phyloP scores from a whole-genome alignment of 2,329 filamentous ascomycete genomes.

The Fusarium succisae region DNA sequence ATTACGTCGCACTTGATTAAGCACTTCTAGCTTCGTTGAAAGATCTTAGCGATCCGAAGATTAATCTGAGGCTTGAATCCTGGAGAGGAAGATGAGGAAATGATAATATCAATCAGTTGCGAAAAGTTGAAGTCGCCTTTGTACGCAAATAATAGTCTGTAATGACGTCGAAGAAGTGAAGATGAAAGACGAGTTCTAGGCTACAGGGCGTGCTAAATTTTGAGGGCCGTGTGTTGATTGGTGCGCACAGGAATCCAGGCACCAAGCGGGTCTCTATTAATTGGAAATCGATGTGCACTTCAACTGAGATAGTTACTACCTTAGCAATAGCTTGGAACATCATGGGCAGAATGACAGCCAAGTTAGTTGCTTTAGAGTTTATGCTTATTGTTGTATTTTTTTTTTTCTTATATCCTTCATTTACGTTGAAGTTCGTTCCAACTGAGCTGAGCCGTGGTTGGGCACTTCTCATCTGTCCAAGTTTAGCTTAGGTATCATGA shows the following conservation, averaged over 20 bases:
- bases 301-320: too few relatives aligned
- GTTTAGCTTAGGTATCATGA: neutral
- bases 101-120: neutral
- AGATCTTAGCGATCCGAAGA: neutral
- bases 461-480: neutral
- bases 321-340: neutral
- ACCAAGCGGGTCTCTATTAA: constrained; percentile 6
- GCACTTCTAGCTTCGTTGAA: neutral
- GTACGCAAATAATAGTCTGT: neutral
- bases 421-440: neutral
- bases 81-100: neutral
- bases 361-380: neutral
- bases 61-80: neutral
- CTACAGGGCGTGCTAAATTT: constrained; percentile 1
- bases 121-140: neutral
- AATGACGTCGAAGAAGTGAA: constrained; percentile 32
- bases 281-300: neutral
- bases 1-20: constrained; percentile 4
- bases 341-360: neutral
- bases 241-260: constrained; percentile 26
- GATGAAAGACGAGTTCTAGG: constrained; percentile 10
- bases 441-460: neutral
- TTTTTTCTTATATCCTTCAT: too few relatives aligned
- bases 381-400: neutral
- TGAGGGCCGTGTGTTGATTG: constrained; percentile 20